Conservation (phyloP, 768 basidiomycete genomes). For the Collybia sordida region DNA sequence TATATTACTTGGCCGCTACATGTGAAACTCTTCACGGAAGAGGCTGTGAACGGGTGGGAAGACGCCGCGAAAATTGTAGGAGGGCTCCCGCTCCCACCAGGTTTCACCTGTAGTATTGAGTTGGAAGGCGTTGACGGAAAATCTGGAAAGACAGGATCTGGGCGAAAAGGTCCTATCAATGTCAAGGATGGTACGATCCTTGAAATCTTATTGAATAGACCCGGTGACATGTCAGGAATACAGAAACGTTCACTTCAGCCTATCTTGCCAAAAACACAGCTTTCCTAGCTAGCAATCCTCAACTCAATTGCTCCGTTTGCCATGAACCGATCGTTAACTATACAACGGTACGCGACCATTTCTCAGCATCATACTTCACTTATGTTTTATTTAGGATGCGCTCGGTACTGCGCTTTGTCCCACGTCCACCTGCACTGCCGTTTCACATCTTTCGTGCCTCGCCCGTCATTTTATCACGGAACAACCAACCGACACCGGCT, state of each 20-base stretch:
- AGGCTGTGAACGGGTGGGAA: conserved; percentile 58
- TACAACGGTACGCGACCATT: conserved; percentile 34
- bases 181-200: conserved; percentile 52
- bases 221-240: neutral
- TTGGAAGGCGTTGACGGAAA: conserved; percentile 73
- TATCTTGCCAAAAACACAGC: conserved; percentile 49
- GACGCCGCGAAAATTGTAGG: conserved; percentile 21
- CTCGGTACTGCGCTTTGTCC: conserved; percentile 57
- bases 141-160: conserved; percentile 51
- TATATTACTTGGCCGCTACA: conserved; percentile 75
- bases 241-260: conserved; percentile 48
- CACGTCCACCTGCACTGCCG: conserved; percentile 41
- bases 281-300: conserved; percentile 33
- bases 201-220: neutral
- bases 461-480: conserved; percentile 40
- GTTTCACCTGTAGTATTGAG: conserved; percentile 52
- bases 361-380: conserved; percentile 1
- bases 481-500: conserved; percentile 18
- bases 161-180: conserved; percentile 53
- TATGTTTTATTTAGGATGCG: conserved; percentile 38
- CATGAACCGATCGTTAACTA: conserved; percentile 36
- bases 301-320: conserved; percentile 50
- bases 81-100: conserved; percentile 41
- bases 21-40: conserved; percentile 70
- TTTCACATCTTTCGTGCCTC: conserved; percentile 62